Conservation (phyloP, 164 flowering plant species). For the Dillenia suffruticosa region DNA sequence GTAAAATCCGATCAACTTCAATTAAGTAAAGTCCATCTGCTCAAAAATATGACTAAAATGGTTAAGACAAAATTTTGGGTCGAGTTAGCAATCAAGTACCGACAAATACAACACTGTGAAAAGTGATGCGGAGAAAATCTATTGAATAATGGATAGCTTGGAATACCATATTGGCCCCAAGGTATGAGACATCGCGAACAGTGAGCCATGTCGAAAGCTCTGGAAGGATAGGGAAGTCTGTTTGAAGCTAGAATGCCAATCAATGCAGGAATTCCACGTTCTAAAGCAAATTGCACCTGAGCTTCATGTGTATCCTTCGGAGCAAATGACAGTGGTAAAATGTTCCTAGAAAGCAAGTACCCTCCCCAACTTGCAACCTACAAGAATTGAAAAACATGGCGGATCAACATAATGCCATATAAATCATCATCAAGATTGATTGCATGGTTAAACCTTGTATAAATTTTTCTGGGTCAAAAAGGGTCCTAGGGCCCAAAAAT, state of each 20-base stretch:
- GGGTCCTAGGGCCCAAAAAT: too few relatives aligned
- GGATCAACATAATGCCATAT: too few relatives aligned
- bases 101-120: too few relatives aligned
- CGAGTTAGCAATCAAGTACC: too few relatives aligned
- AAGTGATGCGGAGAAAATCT: too few relatives aligned
- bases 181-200: constrained; percentile 98
- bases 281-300: constrained; percentile 93
- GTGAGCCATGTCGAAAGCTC: constrained; percentile 95
- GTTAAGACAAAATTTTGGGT: too few relatives aligned
- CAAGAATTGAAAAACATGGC: not conserved
- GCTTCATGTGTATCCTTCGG: constrained; percentile 91
- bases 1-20: constrained; percentile 77
- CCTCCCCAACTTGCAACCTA: constrained; percentile 99
- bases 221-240: constrained; percentile 85
- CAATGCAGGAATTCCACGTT: constrained; percentile 96
- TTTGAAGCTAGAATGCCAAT: constrained; percentile 74
- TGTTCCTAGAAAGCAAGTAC: constrained; percentile 61
- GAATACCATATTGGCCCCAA: constrained; percentile 67
- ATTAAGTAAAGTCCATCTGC: constrained; percentile 79
- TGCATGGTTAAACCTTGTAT: too few relatives aligned
- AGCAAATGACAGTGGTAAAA: constrained; percentile 79
- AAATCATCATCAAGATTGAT: too few relatives aligned
- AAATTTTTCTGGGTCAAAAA: too few relatives aligned
- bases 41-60: not conserved
- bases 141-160: not conserved